Base-by-base conservation (phyloP, 1,139 yeast species). In the Yamadazyma conglobata region DNA sequence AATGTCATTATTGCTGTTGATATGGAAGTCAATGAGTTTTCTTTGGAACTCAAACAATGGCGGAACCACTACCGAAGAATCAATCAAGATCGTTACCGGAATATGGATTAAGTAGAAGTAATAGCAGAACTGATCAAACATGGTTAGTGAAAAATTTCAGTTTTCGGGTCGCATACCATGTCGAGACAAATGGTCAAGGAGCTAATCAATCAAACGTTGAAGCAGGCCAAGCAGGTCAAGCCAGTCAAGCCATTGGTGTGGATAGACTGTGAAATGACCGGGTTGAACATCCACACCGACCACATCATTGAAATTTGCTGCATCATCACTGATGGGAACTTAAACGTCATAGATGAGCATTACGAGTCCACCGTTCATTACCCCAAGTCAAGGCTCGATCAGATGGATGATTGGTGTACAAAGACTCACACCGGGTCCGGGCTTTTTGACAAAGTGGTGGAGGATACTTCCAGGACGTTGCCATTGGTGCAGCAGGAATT, bases 241-340 rank as follows among this genome's bases (percentile, higher is more conserved):
- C 15, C 25, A 9, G 6, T 9, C 12, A n/a, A 10, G 8, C 71
- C 78, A 5, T 56, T 85, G 13, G 93, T 88, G 4, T 88, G 96
- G 96, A 71, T 88, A 16, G 96, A 88, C 58, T 67, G 73, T 44
- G 72, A 64, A 45, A 93, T 93, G 98, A 93, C 99, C 0, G 99
- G 99, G 0, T 63, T 93, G 28, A 83, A 91, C 46, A 78, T 79
- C 15, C 55, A 64, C 34, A 70, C 70, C 5, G 94, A 87, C 48
- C 77, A 72, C 35, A 89, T 93, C 45, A 85, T 93, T 41, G 98
- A 93, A 56, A 79, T 93, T 19, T 88, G 97, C 53, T 88, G 96
- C 53, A 62, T 89, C 22, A 66, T 93, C 30, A 91, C 99, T 1
- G 95, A 91, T 50, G 87, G 84, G 6, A 59, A 85, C 36, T 65